Conservation (phyloP, 352 stramenopile genomes). For the Pythium sp. region DNA sequence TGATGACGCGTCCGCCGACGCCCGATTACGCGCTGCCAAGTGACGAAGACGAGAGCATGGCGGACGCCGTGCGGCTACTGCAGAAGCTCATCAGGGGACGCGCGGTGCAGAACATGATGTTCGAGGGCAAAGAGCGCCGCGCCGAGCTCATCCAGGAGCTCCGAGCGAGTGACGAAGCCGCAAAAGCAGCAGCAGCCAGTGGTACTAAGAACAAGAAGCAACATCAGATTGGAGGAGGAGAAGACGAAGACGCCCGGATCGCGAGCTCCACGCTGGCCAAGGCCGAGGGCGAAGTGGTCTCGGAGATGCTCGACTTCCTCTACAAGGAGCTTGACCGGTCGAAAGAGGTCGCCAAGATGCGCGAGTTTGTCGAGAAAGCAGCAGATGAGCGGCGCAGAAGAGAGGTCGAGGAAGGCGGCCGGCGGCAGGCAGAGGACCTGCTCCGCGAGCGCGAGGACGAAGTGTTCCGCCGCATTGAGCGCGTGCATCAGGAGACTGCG, state of each 20-base stretch:
- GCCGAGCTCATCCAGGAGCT: conserved; percentile 89
- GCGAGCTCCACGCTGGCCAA: conserved; percentile 51
- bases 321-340: conserved; percentile 86
- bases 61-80: conserved; percentile 73
- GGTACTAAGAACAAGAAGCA: conserved; percentile 9
- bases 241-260: conserved; percentile 46
- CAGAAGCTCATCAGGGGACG: conserved; percentile 88
- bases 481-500: conserved; percentile 78
- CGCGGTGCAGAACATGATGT: conserved; percentile 94
- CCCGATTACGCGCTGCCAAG: conserved; percentile 52
- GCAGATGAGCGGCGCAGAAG: conserved; percentile 61
- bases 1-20: conserved; percentile 71
- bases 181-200: conserved; percentile 18
- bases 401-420: conserved; percentile 85
- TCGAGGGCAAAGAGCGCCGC: conserved; percentile 86
- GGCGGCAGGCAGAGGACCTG: conserved; percentile 84
- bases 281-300: conserved; percentile 86
- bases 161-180: conserved; percentile 59
- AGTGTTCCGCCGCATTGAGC: conserved; percentile 72
- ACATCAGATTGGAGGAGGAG: conserved; percentile 13
- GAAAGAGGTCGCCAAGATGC: conserved; percentile 74
- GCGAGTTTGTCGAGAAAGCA: conserved; percentile 67
- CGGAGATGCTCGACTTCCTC: conserved; percentile 87
- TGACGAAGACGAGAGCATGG: conserved; percentile 49
- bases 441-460: conserved; percentile 81